Base-by-base conservation (phyloP, 768 basidiomycete species). In the Suillus placidus region DNA sequence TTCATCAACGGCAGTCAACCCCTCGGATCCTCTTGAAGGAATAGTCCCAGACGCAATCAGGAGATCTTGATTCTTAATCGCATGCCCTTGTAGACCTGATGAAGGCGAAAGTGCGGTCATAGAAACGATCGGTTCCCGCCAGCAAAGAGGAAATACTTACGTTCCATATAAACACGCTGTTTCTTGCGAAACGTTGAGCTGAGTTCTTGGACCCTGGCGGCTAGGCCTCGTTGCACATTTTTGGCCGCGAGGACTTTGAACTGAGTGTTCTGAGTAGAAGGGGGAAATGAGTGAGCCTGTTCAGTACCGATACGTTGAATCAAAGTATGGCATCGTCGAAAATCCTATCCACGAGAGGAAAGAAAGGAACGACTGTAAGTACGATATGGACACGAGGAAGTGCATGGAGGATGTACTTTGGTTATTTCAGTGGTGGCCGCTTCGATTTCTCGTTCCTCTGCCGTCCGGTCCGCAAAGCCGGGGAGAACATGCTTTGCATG, bases 121-220 rank as follows among this genome's bases (percentile, higher is more conserved):
- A 52, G 67, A 68, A 72, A 70, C 34, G 52, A 65, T 69, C 69
- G 61, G 57, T 63, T 66, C 56, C 37, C 52, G 61, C 14, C 62
- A 38, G 58, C 57, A 51, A 43, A 42, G 61, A 65, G 49, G 63
- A 14, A 62, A 43, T 34, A 85, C 96, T 79, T 76, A 97, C 97
- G 96, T 80, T 97, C 92, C 92, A 99, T 92, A 78, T 98, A 99
- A 38, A 97, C 92, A 66, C 94, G 89, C 79, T 99, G 97, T 81
- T 97, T 99, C 84, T 97, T 98, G 68, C 97, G 87, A 75, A 99
- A 98, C 14, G 88, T 83, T 26, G 90, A 91, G 71, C 94, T 96
- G 61, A 95, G 83, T 71, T 95, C 94, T 80, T 99, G 97, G 14
- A 98, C 88, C 77, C 95, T 95, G 43, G 93, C 94, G n/a, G 97